Percentiles rank a stretch among this genome's conserved stretches.
These are phyloP conservation scores for Pseudomonodictys pantanalensis DNA, from an alignment of 495 filamentous ascomycete genomes.

Conservation along the genomic window DNA sequence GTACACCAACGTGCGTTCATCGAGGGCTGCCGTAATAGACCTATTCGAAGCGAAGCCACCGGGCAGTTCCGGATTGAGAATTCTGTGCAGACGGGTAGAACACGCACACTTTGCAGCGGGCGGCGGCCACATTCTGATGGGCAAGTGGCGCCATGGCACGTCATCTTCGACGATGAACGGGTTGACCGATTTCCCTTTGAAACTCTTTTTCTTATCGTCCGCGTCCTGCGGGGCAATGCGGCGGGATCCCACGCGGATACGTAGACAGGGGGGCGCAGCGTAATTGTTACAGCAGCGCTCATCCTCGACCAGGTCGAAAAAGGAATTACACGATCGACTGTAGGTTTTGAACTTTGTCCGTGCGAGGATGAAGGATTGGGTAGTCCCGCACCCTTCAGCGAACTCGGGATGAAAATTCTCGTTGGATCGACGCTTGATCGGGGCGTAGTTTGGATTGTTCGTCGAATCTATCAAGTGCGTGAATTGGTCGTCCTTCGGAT, in stretches of 20 bases:
- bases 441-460: constrained; percentile 30
- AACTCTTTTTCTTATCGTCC: not conserved
- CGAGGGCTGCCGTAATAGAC: constrained; percentile 18
- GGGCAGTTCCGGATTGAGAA: constrained; percentile 20
- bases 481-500: constrained; percentile 20
- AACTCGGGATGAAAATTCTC: constrained; percentile 31
- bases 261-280: constrained; percentile 10
- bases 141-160: constrained; percentile 12
- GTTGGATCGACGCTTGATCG: constrained; percentile 12
- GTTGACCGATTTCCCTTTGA: not conserved
- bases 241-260: constrained; percentile 29
- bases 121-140: constrained; percentile 31
- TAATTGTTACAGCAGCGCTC: constrained; percentile 20
- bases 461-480: constrained; percentile 10
- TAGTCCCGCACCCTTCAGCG: not conserved
- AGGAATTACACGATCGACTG: constrained; percentile 30
- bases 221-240: constrained; percentile 14
- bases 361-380: constrained; percentile 32
- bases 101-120: constrained; percentile 18
- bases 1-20: constrained; percentile 28
- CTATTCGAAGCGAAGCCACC: not conserved
- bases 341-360: constrained; percentile 35
- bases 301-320: constrained; percentile 38
- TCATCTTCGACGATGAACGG: not conserved
- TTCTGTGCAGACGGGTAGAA: constrained; percentile 22